phyloP scores from a whole-genome alignment of 1,139 yeast genomes.

The Blastobotrys proliferans region DNA sequence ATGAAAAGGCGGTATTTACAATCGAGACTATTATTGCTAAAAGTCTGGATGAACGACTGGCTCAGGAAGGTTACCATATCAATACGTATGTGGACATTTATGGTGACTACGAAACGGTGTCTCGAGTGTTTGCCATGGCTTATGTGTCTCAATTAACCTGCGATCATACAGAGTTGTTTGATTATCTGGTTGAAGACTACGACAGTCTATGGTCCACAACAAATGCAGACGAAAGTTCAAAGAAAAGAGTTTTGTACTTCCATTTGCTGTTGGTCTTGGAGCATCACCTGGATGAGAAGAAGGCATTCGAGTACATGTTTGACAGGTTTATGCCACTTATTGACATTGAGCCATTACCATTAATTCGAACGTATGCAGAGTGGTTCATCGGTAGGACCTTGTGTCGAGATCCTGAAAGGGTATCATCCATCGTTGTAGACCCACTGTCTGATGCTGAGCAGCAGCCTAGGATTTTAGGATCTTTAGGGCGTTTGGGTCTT shows the following conservation, averaged over 20 bases:
- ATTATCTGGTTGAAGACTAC: constrained; percentile 41
- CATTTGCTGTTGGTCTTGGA: constrained; percentile 46
- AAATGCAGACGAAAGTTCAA: constrained; percentile 67
- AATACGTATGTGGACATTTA: constrained; percentile 49
- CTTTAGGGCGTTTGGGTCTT: constrained; percentile 46
- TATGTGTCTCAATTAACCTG: constrained; percentile 18
- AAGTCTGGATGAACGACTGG: constrained; percentile 41
- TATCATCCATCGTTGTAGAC: background rate
- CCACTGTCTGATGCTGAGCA: constrained; percentile 27
- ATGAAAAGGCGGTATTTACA: constrained; percentile 52
- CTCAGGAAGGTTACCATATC: constrained; percentile 6
- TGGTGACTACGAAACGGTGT: constrained; percentile 57
- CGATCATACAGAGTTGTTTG: background rate
- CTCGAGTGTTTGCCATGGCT: constrained; percentile 42
- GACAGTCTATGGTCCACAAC: constrained; percentile 49
- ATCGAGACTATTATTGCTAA: constrained; percentile 56
- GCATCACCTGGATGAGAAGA: constrained; percentile 23
- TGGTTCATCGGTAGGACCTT: constrained; percentile 61
- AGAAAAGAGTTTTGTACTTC: constrained; percentile 55
- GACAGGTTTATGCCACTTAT: constrained; percentile 35
- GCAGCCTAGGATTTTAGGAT: constrained; percentile 29
- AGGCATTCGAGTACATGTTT: constrained; percentile 26
- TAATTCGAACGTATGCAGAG: constrained; percentile 68
- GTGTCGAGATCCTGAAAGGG: constrained; percentile 16
- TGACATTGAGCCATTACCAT: constrained; percentile 65